A percentile compares a stretch with the other conserved stretches of the same genome.
Conservation (phyloP, 768 basidiomycete species). For the Albatrellus ellisii region DNA sequence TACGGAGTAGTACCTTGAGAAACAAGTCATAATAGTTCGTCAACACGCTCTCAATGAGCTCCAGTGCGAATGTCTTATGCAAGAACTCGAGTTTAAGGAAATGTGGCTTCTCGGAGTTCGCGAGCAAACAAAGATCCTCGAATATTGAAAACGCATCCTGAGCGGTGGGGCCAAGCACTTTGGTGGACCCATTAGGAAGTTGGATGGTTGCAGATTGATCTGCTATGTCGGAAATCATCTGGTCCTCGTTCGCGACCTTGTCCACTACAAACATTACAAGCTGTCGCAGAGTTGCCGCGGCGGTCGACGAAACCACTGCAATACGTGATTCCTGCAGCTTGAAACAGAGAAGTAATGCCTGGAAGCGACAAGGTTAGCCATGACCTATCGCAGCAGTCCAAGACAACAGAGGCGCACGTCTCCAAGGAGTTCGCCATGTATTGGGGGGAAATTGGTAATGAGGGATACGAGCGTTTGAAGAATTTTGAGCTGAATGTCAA, state of each 20-base stretch:
- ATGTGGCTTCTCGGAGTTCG: constrained; percentile 65
- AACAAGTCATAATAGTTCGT: constrained; percentile 87
- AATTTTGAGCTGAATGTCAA: constrained; percentile 92
- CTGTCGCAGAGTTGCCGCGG: constrained; percentile 90
- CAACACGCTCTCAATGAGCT: constrained; percentile 91
- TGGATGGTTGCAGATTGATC: constrained; percentile 25
- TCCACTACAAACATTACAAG: constrained; percentile 97
- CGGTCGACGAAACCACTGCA: constrained; percentile 93
- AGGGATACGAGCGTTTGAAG: constrained; percentile 87
- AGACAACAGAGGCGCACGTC: constrained; percentile 43
- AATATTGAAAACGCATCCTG: constrained; percentile 81
- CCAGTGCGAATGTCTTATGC: constrained; percentile 91
- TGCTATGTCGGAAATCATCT: constrained; percentile 24
- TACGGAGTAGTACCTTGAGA: constrained; percentile 42
- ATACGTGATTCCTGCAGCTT: constrained; percentile 91
- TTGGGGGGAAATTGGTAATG: constrained; percentile 74
- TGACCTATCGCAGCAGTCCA: background rate
- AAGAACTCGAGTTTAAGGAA: constrained; percentile 75
- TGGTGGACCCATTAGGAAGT: constrained; percentile 58
- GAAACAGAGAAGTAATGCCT: constrained; percentile 92
- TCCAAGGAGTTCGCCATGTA: constrained; percentile 70
- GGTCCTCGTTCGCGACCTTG: constrained; percentile 77
- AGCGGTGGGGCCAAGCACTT: constrained; percentile 58
- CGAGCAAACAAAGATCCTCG: constrained; percentile 84
- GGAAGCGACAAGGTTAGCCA: background rate